These are phyloP conservation scores for Gliomastix tumulicola DNA, from an alignment of 2,329 filamentous ascomycete species.

Conservation along the genomic window DNA sequence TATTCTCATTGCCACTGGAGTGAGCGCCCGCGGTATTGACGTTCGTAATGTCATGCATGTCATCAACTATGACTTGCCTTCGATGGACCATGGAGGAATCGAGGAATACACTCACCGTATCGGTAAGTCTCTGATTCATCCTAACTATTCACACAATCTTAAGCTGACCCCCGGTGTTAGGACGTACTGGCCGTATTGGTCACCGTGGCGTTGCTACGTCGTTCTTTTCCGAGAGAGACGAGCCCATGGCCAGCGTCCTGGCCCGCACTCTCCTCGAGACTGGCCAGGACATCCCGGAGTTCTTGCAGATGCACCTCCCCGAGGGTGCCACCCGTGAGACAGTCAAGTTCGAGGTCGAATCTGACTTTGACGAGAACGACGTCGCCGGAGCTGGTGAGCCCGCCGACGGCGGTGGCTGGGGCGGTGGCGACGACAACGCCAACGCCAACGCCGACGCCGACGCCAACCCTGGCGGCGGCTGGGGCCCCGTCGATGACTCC, in stretches of 20 bases:
- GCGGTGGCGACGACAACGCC: conserved; percentile 6
- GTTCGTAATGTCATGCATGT: conserved; percentile 83
- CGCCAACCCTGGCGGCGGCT: background rate
- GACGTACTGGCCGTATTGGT: conserved; percentile 90
- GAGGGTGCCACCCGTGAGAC: conserved; percentile 40
- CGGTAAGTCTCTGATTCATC: conserved; percentile 44
- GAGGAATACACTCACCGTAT: conserved; percentile 93
- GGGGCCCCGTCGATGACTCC: no score
- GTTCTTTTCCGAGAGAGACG: conserved; percentile 76
- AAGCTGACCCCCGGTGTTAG: conserved; percentile 28
- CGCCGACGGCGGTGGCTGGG: conserved; percentile 9
- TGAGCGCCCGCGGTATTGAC: conserved; percentile 84
- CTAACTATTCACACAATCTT: conserved; percentile 4
- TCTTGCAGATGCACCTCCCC: conserved; percentile 60
- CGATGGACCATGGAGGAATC: conserved; percentile 71
- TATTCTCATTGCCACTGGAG: conserved; percentile 78
- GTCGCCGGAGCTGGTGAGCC: conserved; percentile 10
- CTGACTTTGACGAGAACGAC: conserved; percentile 39
- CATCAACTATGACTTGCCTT: conserved; percentile 88
- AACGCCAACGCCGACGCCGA: conserved; percentile 7
- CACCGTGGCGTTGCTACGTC: conserved; percentile 81
- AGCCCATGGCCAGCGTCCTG: conserved; percentile 64
- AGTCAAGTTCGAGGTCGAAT: conserved; percentile 49
- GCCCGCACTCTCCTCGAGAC: conserved; percentile 79
- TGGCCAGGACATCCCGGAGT: conserved; percentile 73